Evolutionary conservation across 768 basidiomycete genomes (phyloP).

Genomic region (Pleurotus tuber-regium): DNA sequence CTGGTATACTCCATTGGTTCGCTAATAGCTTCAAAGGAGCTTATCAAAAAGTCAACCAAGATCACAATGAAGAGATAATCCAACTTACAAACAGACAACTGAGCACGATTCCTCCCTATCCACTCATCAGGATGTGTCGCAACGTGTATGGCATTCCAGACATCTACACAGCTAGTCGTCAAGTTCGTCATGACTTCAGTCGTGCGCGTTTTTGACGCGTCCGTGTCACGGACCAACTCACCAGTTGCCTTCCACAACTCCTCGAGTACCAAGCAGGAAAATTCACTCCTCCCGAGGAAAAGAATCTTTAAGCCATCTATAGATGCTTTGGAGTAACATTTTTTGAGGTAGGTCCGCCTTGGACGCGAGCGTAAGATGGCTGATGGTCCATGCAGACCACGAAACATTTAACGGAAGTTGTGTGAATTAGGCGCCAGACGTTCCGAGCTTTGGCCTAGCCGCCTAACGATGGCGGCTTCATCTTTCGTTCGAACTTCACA

Average conservation of each 20-base stretch:
- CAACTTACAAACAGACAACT: conserved; percentile 55
- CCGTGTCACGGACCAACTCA: conserved; percentile 22
- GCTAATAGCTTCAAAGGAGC: conserved; percentile 72
- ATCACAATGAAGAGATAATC: too few species aligned
- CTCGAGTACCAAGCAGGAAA: conserved; percentile 73
- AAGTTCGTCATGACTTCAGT: conserved; percentile 1
- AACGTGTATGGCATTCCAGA: conserved; percentile 69
- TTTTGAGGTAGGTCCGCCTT: not conserved
- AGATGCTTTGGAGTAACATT: not conserved
- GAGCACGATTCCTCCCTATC: conserved; percentile 59
- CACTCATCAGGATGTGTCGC: conserved; percentile 71
- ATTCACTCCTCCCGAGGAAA: conserved; percentile 87
- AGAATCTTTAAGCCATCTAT: conserved; percentile 60
- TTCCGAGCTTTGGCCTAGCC: too few species aligned
- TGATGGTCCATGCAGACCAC: conserved; percentile 5
- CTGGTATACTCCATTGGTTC: conserved; percentile 47
- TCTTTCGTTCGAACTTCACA: too few species aligned
- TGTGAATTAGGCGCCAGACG: not conserved
- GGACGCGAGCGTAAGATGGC: not conserved
- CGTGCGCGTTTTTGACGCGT: conserved; percentile 13
- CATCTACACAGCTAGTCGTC: conserved; percentile 45
- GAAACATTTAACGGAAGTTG: not conserved
- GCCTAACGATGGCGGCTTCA: too few species aligned
- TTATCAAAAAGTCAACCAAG: too few species aligned
- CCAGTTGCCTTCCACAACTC: conserved; percentile 64